phyloP scores from a whole-genome alignment of 805 yeast species.

The Vanderwaltozyma yarrowii region DNA sequence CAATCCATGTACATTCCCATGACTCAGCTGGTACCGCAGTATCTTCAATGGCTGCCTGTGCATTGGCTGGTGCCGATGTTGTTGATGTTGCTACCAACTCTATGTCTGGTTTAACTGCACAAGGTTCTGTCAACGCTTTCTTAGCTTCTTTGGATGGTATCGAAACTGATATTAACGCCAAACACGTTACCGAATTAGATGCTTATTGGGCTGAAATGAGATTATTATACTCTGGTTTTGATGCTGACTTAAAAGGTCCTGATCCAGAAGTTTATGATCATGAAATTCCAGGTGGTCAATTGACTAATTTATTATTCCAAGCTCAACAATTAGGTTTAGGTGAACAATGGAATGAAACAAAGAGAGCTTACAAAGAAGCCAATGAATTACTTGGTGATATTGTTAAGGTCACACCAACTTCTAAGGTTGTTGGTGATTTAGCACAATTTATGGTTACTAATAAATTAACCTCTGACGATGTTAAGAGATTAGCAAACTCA shows the following conservation, averaged over 20 bases:
- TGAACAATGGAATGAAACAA: conserved; percentile 92
- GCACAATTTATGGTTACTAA: conserved; percentile 99
- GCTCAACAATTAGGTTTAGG: conserved; percentile 99
- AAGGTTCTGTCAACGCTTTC: conserved; percentile 90
- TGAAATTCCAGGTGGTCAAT: conserved; percentile 99
- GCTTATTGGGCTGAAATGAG: conserved; percentile 99
- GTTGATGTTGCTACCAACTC: conserved; percentile 97
- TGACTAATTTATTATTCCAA: conserved; percentile 95
- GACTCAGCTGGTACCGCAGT: conserved; percentile 99
- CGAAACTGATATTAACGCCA: conserved; percentile 59
- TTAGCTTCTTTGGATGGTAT: conserved; percentile 87
- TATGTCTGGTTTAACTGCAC: conserved; percentile 97
- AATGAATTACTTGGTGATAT: conserved; percentile 88
- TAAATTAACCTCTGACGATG: conserved; percentile 78
- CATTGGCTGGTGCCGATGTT: conserved; percentile 94
- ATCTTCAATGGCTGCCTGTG: conserved; percentile 91
- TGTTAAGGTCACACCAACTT: conserved; percentile 97
- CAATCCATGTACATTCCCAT: conserved; percentile 98
- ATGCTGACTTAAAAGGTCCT: conserved; percentile 98
- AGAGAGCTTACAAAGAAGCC: conserved; percentile 87
- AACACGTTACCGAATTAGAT: conserved; percentile 72
- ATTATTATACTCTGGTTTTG: conserved; percentile 90
- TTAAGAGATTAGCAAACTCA: conserved; percentile 73
- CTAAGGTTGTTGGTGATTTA: conserved; percentile 98
- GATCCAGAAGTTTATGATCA: conserved; percentile 98